A percentile compares a stretch with the other conserved stretches of the same genome.
Conservation (phyloP, 495 filamentous ascomycete species). For the Bombardia bombarda region DNA sequence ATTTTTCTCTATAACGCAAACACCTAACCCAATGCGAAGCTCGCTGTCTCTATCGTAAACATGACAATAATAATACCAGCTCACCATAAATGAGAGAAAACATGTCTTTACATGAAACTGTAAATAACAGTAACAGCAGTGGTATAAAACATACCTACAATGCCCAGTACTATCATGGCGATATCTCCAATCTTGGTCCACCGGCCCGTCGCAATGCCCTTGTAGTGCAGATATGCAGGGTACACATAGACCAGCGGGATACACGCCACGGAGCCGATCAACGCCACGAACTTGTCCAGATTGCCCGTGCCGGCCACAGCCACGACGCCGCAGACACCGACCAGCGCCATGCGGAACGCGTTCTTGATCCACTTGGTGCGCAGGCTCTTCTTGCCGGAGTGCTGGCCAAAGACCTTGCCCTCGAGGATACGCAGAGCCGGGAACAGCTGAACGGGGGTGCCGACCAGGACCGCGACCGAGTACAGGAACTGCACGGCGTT, state of each 20-base stretch:
- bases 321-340: slow-evolving; percentile 42
- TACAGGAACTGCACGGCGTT: slow-evolving; percentile 61
- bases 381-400: slow-evolving; percentile 45
- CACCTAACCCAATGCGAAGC: no score
- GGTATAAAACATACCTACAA: slow-evolving; percentile 54
- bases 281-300: slow-evolving; percentile 55
- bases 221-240: slow-evolving; percentile 58
- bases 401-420: slow-evolving; percentile 42
- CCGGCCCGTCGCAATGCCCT: slow-evolving; percentile 43
- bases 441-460: slow-evolving; percentile 57
- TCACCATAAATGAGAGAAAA: no score
- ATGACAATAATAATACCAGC: no score
- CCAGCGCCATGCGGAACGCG: slow-evolving; percentile 40
- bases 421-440: slow-evolving; percentile 56
- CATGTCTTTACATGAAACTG: slow-evolving; percentile 22
- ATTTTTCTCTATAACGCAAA: no score
- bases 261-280: slow-evolving; percentile 56
- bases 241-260: slow-evolving; percentile 95
- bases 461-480: slow-evolving; percentile 53
- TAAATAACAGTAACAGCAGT: slow-evolving; percentile 46
- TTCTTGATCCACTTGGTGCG: slow-evolving; percentile 63
- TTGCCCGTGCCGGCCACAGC: slow-evolving; percentile 48
- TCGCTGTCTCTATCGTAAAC: no score
- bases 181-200: slow-evolving; percentile 44
- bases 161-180: slow-evolving; percentile 47